Base-by-base conservation (phyloP, 768 basidiomycete genomes). In the Xerocomellus chrysenteron region DNA sequence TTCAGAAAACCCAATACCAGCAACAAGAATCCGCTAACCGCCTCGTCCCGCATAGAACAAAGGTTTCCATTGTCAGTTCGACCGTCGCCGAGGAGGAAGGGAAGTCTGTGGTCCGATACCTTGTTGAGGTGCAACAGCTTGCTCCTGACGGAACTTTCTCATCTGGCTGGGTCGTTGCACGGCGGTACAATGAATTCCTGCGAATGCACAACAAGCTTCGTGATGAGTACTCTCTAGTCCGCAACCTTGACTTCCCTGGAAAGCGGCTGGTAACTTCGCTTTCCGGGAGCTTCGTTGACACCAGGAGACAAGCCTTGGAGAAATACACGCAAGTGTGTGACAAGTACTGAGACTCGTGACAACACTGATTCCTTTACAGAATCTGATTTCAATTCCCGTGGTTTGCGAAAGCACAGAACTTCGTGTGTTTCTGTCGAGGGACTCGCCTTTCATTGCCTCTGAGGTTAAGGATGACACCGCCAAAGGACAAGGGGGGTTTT, bases 171-270 rank as follows among this genome's bases (percentile, higher is more conserved):
- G 87, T 94, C 33, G 87, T 98, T 8, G 91, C 94, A 10, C 78
- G 95, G 61, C 78, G 97, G 57, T 99, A 97, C 73, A 97, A 94
- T 70, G 95, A 98, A 67, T 99, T 99, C 70, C 81, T 89, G 59
- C 87, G 82, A 52, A 87, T 98, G 80, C 91, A 97, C 67, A 88
- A 85, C 65, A 87, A 87, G 56, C 74, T 99, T 49, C 82, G 86
- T 56, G 97, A 97, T 47, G 82, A 84, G 44, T 87, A 88, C 64
- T 71, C 75, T 10, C 60, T 82, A 9, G 87, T 90, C 24, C 81
- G 83, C 59, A 78, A 79, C 57, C 78, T 94, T 46, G 94, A 98
- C 60, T 90, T 99, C 62, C 97, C 97, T 4, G 90, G 92, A 0
- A 98, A 98, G 73, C 83, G 89, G n/a, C 77, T 98, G 12, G 93